Conservation (phyloP, 768 basidiomycete genomes). For the Naematelia aurantialba region DNA sequence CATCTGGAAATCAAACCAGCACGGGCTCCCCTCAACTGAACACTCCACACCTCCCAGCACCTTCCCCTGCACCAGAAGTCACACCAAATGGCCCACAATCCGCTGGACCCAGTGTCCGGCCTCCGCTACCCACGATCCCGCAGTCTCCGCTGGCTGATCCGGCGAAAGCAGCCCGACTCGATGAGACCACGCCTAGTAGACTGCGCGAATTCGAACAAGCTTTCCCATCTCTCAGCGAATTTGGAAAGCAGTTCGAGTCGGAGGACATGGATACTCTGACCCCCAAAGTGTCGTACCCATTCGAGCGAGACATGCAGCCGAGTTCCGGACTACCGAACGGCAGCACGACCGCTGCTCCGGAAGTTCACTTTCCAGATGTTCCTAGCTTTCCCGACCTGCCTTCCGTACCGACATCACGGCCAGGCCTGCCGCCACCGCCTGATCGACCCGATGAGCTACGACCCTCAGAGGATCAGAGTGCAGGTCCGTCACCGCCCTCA, state of each 20-base stretch:
- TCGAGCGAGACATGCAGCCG: neutral
- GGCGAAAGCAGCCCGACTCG: neutral
- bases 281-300: neutral
- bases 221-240: slow-evolving; percentile 46
- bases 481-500: slow-evolving; percentile 7
- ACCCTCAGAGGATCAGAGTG: neutral
- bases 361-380: slow-evolving; percentile 33
- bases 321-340: slow-evolving; percentile 4
- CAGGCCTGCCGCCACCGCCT: slow-evolving; percentile 28
- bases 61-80: neutral
- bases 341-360: neutral
- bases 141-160: slow-evolving; percentile 6
- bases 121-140: slow-evolving; percentile 1
- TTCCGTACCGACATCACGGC: slow-evolving; percentile 31
- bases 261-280: slow-evolving; percentile 1
- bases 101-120: neutral
- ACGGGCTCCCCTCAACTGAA: neutral
- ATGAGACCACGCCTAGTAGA: slow-evolving; percentile 9
- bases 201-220: slow-evolving; percentile 42
- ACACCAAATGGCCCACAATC: neutral
- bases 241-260: slow-evolving; percentile 41
- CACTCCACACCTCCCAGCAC: neutral
- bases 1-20: neutral
- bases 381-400: slow-evolving; percentile 30
- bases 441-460: slow-evolving; percentile 14